These are phyloP conservation scores for Wickerhamiella musiphila DNA, from an alignment of 805 yeast genomes.

Conservation along the genomic window DNA sequence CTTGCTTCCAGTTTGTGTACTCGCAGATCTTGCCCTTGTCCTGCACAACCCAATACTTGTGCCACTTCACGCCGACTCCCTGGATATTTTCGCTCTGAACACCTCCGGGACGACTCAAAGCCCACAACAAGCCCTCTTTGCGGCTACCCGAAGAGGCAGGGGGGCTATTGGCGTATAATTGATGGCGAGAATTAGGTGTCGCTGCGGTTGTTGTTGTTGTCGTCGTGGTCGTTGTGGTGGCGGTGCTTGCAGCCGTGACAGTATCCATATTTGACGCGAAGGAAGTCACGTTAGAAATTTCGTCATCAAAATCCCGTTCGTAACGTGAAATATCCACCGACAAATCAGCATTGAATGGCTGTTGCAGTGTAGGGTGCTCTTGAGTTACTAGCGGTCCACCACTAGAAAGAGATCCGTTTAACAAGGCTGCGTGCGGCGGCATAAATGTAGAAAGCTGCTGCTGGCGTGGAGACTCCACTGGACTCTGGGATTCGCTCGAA, in stretches of 20 bases:
- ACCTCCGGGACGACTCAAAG: slow-evolving; percentile 25
- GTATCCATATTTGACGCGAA: neutral
- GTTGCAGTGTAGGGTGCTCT: too few relatives aligned
- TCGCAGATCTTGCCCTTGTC: slow-evolving; percentile 52
- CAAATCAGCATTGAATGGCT: too few relatives aligned
- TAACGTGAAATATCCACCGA: neutral
- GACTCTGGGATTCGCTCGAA: too few relatives aligned
- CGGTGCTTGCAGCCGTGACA: neutral
- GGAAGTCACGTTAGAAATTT: neutral
- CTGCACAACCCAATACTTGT: slow-evolving; percentile 71
- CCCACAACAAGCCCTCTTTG: slow-evolving; percentile 30
- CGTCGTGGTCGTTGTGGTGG: neutral
- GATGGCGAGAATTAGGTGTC: too few relatives aligned
- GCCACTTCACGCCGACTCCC: slow-evolving; percentile 36
- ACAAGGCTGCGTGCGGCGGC: neutral
- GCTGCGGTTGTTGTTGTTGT: too few relatives aligned
- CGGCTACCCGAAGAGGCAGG: slow-evolving; percentile 7
- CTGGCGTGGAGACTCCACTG: too few relatives aligned
- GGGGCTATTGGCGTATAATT: too few relatives aligned
- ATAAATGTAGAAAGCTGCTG: too few relatives aligned
- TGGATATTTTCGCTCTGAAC: slow-evolving; percentile 20
- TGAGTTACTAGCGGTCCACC: too few relatives aligned
- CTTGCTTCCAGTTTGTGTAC: slow-evolving; percentile 66
- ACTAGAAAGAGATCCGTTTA: neutral
- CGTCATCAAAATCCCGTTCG: too few relatives aligned